Evolutionary conservation across 805 yeast genomes (phyloP), one percentile per base, ranked within the genome.

Genomic region (Candida vaughaniae): DNA sequence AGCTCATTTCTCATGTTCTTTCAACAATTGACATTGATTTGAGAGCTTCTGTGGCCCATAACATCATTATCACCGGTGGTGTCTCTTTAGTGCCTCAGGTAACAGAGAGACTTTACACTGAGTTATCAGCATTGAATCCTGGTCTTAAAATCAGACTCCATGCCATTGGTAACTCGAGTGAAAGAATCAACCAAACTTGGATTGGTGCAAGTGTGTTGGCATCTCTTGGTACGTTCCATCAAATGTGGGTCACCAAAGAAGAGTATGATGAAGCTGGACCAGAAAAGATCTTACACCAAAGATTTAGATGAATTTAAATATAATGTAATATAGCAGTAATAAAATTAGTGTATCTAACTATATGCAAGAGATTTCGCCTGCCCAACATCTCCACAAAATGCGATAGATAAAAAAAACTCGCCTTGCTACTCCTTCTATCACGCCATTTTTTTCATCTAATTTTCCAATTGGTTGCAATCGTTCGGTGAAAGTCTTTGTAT

Each of bases 171-270:
- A 81, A 80, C 52, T 59, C 82, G 4, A 71, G 72, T 38, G 96
- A 90, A 61, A 75, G 96, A 54, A 77, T 78, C 46, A 83, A 77
- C 54, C 85, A 88, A 42, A 71, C 91, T 6, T 90, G 96, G 96
- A 75, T 90, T 33, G 97, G 97, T 30, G 96, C 96, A 6, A 82
- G 91, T 46, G 89, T 90, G 25, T 66, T 90, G 38, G 80, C 95
- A 5, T 82, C 93, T 35, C 71, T 90, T 49, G 97, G 97, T 22
- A 86, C 96, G 2, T 90, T 90, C 71, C 97, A 90, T 59, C 97
- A 90, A 60, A 66, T 85, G 64, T 90, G 96, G 96, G 95, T 90
- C 2, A 84, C 90, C 28, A 82, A 80, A 53, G 78, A 77, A 47
- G 97, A 90, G 60, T 85, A 82, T 51, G 88, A 86, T 43, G 96